Evolutionary conservation across 1,284 basidiomycete species (phyloP).

Genomic region (Peniophora sp.): DNA sequence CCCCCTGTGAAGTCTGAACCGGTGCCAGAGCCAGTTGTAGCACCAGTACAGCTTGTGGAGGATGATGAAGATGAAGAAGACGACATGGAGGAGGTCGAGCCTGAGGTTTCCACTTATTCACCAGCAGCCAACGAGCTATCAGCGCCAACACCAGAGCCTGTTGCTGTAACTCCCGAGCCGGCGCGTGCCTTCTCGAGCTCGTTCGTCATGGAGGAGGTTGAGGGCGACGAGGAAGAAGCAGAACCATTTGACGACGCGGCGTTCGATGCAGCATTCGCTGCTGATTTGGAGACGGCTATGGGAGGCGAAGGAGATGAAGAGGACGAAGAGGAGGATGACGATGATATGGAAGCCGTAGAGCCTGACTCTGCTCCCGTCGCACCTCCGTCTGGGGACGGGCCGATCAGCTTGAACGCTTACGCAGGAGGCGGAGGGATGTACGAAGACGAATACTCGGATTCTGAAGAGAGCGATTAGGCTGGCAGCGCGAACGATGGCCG

Average conservation of each 20-base stretch:
- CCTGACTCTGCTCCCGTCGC: constrained; percentile 24
- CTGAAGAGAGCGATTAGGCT: constrained; percentile 67
- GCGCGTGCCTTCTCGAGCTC: no score
- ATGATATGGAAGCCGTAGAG: constrained; percentile 14
- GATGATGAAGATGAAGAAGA: no score
- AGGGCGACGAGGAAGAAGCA: neutral
- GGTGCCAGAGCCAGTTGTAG: no score
- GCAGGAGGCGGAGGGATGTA: constrained; percentile 39
- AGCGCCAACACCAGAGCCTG: constrained; percentile 8
- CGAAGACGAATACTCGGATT: constrained; percentile 56
- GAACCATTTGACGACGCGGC: constrained; percentile 19
- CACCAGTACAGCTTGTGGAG: no score
- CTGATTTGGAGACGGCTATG: constrained; percentile 10
- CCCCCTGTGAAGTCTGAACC: no score
- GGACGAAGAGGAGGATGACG: constrained; percentile 19
- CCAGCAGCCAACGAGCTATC: constrained; percentile 8
- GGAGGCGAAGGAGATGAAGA: constrained; percentile 17
- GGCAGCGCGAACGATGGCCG: constrained; percentile 11
- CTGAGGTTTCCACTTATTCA: constrained; percentile 13
- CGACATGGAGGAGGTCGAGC: neutral
- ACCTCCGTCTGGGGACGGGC: constrained; percentile 30
- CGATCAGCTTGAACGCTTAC: constrained; percentile 47
- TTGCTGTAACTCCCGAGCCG: neutral
- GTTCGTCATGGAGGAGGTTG: no score
- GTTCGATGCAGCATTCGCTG: constrained; percentile 8